phyloP scores from a whole-genome alignment of 331 rosid genomes.

The Stylosanthes scabra region DNA sequence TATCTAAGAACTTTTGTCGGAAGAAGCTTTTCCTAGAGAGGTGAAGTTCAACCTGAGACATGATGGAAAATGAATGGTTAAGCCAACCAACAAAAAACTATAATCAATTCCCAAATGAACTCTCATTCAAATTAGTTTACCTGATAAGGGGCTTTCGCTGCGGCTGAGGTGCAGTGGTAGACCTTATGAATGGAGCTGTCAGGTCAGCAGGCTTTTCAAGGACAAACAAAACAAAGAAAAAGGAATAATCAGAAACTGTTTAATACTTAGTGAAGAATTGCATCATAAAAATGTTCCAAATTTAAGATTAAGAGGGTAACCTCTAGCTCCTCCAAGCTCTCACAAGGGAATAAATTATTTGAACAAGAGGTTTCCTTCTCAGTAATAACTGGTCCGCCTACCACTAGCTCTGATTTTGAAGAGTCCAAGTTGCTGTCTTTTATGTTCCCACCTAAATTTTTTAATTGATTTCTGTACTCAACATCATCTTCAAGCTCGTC shows the following conservation, averaged over 20 bases:
- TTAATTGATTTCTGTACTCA: constrained; percentile 53
- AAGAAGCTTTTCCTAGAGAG: constrained; percentile 71
- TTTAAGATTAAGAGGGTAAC: constrained; percentile 47
- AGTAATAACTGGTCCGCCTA: constrained; percentile 39
- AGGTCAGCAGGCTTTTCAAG: constrained; percentile 76
- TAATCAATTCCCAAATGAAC: not conserved
- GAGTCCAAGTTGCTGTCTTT: constrained; percentile 44
- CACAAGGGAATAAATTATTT: constrained; percentile 45
- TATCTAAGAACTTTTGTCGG: constrained; percentile 62
- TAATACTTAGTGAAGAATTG: constrained; percentile 4
- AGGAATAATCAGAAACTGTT: constrained; percentile 25
- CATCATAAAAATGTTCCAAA: constrained; percentile 30
- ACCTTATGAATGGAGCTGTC: constrained; percentile 46
- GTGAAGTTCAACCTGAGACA: constrained; percentile 82
- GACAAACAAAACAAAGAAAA: constrained; percentile 12
- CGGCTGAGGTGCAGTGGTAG: constrained; percentile 52
- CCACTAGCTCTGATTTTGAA: constrained; percentile 43
- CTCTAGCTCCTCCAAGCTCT: constrained; percentile 93
- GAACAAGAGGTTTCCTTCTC: constrained; percentile 47
- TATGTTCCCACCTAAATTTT: constrained; percentile 45
- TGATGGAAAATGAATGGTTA: constrained; percentile 17
- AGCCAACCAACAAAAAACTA: constrained; percentile 20
- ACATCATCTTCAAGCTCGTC: constrained; percentile 85
- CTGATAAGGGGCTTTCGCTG: constrained; percentile 83
- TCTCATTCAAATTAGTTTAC: constrained; percentile 43